These are phyloP conservation scores for Buxus sempervirens DNA, from an alignment of 164 flowering plant genomes.

Conservation along the genomic window DNA sequence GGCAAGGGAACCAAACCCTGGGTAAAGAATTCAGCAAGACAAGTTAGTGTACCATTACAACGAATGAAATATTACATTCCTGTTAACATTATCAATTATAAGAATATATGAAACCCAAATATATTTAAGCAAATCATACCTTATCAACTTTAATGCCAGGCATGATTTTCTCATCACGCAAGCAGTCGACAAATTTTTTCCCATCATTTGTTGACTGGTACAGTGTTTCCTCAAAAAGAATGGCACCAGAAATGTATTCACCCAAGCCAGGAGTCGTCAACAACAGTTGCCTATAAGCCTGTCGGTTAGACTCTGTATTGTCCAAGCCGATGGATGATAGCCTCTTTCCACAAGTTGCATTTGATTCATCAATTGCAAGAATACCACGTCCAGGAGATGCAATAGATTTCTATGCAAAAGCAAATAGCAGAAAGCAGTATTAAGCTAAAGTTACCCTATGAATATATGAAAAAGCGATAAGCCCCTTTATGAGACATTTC, in stretches of 20 bases:
- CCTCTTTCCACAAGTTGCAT: conserved; percentile 84
- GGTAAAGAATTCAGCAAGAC: conserved; percentile 1
- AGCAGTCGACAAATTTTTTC: conserved; percentile 72
- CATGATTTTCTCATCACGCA: conserved; percentile 60
- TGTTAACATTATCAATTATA: too few relatives aligned
- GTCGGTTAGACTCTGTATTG: conserved; percentile 75
- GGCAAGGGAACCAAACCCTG: conserved; percentile 89
- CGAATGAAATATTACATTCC: background rate
- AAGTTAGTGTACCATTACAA: background rate
- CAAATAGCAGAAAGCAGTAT: background rate
- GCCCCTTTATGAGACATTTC: too few relatives aligned
- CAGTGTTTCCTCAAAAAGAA: conserved; percentile 86
- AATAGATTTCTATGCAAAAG: conserved; percentile 53
- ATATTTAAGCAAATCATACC: conserved; percentile 28
- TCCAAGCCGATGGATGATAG: conserved; percentile 76
- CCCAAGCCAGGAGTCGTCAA: conserved; percentile 83
- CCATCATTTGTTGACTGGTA: conserved; percentile 88
- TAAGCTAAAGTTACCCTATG: background rate
- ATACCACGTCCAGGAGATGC: conserved; percentile 87
- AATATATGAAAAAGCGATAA: background rate
- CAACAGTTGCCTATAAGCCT: conserved; percentile 74
- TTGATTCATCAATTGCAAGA: conserved; percentile 86
- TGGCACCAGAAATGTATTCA: conserved; percentile 82
- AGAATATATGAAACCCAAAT: background rate
- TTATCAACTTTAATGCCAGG: conserved; percentile 95